These are phyloP conservation scores for Phyllosticta citribraziliensis DNA, from an alignment of 2,329 filamentous ascomycete genomes.

Conservation along the genomic window DNA sequence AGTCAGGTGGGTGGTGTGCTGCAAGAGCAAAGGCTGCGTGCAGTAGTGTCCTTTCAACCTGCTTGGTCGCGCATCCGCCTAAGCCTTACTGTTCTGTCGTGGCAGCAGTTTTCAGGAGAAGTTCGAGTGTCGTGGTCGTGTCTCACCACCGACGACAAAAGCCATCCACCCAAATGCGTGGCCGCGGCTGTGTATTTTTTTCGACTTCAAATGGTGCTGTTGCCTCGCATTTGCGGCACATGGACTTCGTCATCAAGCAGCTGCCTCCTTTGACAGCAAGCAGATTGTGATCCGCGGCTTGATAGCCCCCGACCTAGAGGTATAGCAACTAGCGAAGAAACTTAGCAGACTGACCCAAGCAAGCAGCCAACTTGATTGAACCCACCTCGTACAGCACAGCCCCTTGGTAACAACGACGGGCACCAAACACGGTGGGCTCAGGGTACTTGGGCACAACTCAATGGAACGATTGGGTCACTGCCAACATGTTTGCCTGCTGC, in stretches of 20 bases:
- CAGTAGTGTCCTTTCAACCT: neutral
- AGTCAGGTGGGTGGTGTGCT: neutral
- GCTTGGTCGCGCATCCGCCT: neutral
- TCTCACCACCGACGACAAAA: neutral
- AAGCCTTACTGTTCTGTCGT: neutral
- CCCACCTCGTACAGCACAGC: neutral
- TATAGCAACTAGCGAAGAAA: neutral
- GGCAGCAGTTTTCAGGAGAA: neutral
- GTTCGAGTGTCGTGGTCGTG: neutral
- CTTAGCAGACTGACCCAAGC: neutral
- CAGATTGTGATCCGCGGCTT: neutral
- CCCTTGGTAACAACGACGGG: neutral
- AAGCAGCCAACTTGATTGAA: neutral
- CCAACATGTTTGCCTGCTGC: neutral
- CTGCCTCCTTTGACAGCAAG: neutral
- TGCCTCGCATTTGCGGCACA: neutral
- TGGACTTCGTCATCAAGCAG: neutral
- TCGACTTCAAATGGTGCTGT: neutral
- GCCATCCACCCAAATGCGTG: neutral
- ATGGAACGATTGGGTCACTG: neutral
- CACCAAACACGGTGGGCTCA: neutral
- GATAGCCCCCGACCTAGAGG: neutral
- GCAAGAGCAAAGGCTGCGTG: neutral
- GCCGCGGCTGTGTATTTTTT: neutral
- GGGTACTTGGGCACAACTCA: neutral